A percentile compares a stretch with the other conserved stretches of the same genome.
Evolutionary conservation across 352 stramenopile genomes (phyloP).

Genomic region (Globisporangium cylindrosporum): DNA sequence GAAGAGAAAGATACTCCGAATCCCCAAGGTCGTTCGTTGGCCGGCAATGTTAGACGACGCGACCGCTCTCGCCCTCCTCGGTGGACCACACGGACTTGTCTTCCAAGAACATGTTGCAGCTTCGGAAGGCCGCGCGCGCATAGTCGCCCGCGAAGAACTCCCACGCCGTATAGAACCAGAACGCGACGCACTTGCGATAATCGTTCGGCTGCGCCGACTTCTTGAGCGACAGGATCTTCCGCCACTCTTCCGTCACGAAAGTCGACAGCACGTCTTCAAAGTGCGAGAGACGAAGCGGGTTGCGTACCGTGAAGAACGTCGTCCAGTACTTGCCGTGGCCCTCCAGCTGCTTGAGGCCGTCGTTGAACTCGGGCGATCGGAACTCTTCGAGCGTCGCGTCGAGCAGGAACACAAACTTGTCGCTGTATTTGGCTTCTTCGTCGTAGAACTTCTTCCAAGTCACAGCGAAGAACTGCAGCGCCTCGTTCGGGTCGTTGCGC

Average conservation of each 20-base stretch:
- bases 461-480: constrained; percentile 82
- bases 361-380: constrained; percentile 54
- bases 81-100: constrained; percentile 54
- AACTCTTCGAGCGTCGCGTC: constrained; percentile 71
- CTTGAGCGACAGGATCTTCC: constrained; percentile 69
- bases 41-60: constrained; percentile 23
- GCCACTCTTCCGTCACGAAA: constrained; percentile 79
- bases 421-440: constrained; percentile 83
- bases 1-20: neutral
- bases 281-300: constrained; percentile 67
- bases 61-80: constrained; percentile 15
- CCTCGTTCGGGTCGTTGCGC: constrained; percentile 65
- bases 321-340: constrained; percentile 86
- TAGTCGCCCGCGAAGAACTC: constrained; percentile 79
- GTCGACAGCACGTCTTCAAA: constrained; percentile 68
- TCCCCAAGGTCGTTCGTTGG: neutral
- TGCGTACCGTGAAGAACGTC: constrained; percentile 69
- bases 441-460: constrained; percentile 90
- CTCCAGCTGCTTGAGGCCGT: constrained; percentile 72
- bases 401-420: constrained; percentile 81
- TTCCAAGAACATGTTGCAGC: constrained; percentile 85
- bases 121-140: constrained; percentile 68
- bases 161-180: constrained; percentile 87
- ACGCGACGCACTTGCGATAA: constrained; percentile 85
- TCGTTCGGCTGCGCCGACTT: constrained; percentile 85